These are phyloP conservation scores for Hemisphaericaspora xylofermentans DNA, from an alignment of 1,139 yeast genomes.

Conservation along the genomic window DNA sequence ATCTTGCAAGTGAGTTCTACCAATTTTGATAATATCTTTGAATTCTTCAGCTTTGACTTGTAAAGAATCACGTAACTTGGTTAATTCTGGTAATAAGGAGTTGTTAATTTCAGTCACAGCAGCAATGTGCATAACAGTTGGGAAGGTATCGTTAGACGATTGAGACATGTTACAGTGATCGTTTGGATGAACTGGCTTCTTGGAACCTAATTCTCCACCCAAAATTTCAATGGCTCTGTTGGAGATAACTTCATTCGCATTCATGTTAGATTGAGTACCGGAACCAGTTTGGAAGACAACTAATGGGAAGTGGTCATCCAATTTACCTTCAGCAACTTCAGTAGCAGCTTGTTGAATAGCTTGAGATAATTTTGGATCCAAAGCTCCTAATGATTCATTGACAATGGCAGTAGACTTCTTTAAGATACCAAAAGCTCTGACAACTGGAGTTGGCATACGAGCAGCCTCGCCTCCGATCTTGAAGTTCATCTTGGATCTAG, in stretches of 20 bases:
- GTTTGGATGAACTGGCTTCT: conserved; percentile 94
- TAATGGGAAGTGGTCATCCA: conserved; percentile 92
- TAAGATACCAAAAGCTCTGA: conserved; percentile 87
- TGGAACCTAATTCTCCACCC: conserved; percentile 90
- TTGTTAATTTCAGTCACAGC: conserved; percentile 86
- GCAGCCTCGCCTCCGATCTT: conserved; percentile 93
- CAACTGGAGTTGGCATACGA: conserved; percentile 86
- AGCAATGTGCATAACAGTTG: conserved; percentile 99
- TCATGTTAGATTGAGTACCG: conserved; percentile 98
- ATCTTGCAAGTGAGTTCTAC: conserved; percentile 98
- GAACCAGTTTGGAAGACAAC: conserved; percentile 99
- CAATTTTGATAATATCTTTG: conserved; percentile 86
- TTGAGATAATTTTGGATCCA: conserved; percentile 77
- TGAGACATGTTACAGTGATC: conserved; percentile 99
- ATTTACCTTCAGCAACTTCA: conserved; percentile 89
- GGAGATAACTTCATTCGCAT: conserved; percentile 96
- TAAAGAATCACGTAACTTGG: conserved; percentile 73
- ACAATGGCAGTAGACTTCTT: conserved; percentile 95
- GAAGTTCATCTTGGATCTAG: conserved; percentile 88
- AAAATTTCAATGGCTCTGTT: conserved; percentile 95
- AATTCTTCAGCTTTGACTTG: conserved; percentile 80
- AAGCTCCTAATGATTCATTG: conserved; percentile 73
- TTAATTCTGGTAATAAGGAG: conserved; percentile 76
- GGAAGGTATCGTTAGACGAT: conserved; percentile 97
- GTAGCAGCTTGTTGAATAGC: conserved; percentile 94